phyloP scores from a whole-genome alignment of 2,329 filamentous ascomycete genomes.

The Penicillium sp. region DNA sequence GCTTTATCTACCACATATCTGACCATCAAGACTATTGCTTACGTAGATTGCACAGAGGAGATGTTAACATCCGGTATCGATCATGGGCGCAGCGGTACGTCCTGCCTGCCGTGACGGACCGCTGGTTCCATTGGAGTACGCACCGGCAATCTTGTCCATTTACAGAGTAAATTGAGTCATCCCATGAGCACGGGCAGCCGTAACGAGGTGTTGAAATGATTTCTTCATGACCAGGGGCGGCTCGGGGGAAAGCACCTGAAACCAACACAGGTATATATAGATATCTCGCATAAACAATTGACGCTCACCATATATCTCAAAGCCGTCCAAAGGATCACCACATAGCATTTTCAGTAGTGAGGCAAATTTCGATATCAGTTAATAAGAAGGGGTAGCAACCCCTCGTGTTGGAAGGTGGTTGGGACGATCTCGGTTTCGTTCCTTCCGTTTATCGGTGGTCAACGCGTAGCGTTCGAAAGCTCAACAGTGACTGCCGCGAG shows the following conservation, averaged over 20 bases:
- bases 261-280: not conserved
- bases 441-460: slow-evolving; percentile 11
- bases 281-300: not conserved
- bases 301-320: not conserved
- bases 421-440: not conserved
- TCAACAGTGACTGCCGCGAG: not conserved
- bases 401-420: not conserved
- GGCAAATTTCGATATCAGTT: not conserved
- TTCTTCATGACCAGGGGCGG: not conserved
- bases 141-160: not conserved
- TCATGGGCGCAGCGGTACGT: not conserved
- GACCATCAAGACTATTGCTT: not conserved
- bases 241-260: not conserved
- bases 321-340: not conserved
- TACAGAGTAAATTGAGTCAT: not conserved
- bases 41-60: not conserved
- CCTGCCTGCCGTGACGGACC: no score
- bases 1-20: not conserved
- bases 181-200: no score
- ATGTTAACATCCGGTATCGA: not conserved
- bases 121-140: not conserved
- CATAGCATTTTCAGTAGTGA: not conserved
- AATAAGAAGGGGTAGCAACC: not conserved
- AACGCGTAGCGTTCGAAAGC: slow-evolving; percentile 1
- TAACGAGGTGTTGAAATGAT: not conserved